Evolutionary conservation across 2,329 filamentous ascomycete species (phyloP), one percentile per base, ranked within the genome.

Genomic region (Aspergillus cejpii): DNA sequence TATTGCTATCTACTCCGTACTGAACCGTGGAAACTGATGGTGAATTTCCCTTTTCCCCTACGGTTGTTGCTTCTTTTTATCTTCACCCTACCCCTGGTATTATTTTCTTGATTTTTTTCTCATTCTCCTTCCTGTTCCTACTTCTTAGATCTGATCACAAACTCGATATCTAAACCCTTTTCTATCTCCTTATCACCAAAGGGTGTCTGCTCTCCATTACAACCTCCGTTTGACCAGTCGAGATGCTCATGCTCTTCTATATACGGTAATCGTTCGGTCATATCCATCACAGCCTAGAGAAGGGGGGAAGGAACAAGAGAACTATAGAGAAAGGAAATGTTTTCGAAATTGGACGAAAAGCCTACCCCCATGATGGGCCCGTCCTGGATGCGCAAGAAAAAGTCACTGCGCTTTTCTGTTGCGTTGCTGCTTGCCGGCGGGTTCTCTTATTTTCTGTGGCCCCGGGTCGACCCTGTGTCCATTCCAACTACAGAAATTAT

Each of bases 341-440:
- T 61, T 23, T 43, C 55, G 31, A 59, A 57, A 37, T 29, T 49
- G 33, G 52, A 54, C 31, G 58, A 64, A 39, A 51, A 54, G 37
- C 38, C 52, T 26, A 43, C 43, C n/a, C 27, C 42, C 12, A 39
- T 55, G 19, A 57, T 55, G 37, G 57, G 53, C 19, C 49, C 56
- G 26, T 62, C 62, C 21, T 61, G 57, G 54, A 53, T 61, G 20
- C 59, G 60, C 58, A 64, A 57, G 55, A 65, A 60, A 47, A 63
- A 58, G 43, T 40, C 62, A 7, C 14, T 60, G 28, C 62, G 63
- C 7, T 62, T 62, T 33, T 50, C 55, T 3, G 45, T 62, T 28
- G 49, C 51, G 21, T 50, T 59, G 36, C 44, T 60, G 27, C 39
- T 61, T 17, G 52, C 62, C 26, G 36, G 49, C 26, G 49, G 44